A percentile compares a stretch with the other conserved stretches of the same genome.
Evolutionary conservation across 352 stramenopile genomes (phyloP).

Genomic region (Pythium folliculosum): DNA sequence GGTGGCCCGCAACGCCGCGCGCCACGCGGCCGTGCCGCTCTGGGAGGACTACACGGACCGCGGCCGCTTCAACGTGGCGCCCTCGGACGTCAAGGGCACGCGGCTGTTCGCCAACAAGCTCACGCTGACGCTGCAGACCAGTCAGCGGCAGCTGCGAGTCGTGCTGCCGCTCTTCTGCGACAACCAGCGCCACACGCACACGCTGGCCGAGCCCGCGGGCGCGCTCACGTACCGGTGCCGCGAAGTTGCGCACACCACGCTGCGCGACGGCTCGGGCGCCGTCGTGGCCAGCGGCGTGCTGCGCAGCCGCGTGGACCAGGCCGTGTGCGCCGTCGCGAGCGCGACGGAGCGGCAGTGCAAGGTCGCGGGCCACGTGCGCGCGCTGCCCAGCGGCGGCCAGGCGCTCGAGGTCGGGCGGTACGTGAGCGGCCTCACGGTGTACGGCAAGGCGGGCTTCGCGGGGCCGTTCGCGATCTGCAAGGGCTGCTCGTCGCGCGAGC

Average conservation of each 20-base stretch:
- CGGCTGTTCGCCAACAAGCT: constrained; percentile 2
- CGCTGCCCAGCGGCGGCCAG: neutral
- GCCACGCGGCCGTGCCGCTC: neutral
- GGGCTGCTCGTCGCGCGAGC: constrained; percentile 2
- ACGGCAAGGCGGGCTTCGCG: constrained; percentile 1
- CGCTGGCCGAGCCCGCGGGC: constrained; percentile 4
- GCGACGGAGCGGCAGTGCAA: constrained; percentile 3
- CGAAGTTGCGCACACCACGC: constrained; percentile 6
- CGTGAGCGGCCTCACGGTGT: constrained; percentile 9
- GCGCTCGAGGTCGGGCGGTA: constrained; percentile 7
- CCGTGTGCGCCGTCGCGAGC: constrained; percentile 8
- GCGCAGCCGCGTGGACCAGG: constrained; percentile 6
- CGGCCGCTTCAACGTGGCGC: neutral
- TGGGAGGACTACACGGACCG: constrained; percentile 5
- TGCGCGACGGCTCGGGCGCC: constrained; percentile 5
- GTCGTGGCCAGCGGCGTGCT: constrained; percentile 5
- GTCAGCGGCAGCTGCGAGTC: neutral
- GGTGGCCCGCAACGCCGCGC: neutral
- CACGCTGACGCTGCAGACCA: constrained; percentile 2
- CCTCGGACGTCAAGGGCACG: constrained; percentile 7
- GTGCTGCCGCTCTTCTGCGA: constrained; percentile 8
- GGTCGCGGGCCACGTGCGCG: neutral
- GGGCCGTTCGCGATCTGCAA: constrained; percentile 7
- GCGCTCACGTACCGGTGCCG: constrained; percentile 8
- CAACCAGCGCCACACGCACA: constrained; percentile 9